Evolutionary conservation across 2,329 filamentous ascomycete species (phyloP), one percentile per base, ranked within the genome.

Genomic region (Colletotrichum salicis): DNA sequence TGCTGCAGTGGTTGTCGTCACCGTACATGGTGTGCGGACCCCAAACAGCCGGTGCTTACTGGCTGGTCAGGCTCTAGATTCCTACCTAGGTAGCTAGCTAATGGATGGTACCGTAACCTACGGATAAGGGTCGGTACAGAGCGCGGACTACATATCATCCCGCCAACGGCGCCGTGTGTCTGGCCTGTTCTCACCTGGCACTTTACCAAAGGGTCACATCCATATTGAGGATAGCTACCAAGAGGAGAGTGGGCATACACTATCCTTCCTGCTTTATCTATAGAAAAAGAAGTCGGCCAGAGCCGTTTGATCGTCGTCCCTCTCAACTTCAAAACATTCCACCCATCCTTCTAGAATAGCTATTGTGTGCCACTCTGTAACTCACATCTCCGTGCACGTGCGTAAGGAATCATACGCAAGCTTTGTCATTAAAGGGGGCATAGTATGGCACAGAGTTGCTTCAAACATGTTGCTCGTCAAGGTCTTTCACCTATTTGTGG

Each of bases 1-100:
- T 3, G 31, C 31, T 55, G 51, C 61, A 41, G 15, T 64, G 12
- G 22, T 19, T 69, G 61, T 69, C 67, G 67, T 69, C 67, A 65
- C 54, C 61, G 29, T 54, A 33, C 54, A 69, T 59, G 41, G 27
- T 24, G 31, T 54, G 29, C 24, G 61, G 45, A 54, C 54, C 54
- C 27, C 15, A 29, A 15, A 48, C 31, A 27, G 15, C 59, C 22
- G 35, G 35, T n/a, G 15, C 29, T 4, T n/a, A 48, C 59, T 61
- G 19, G 45, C 45, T 52, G 29, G 27, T 13, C n/a, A n/a, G n/a
- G 41, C 59, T 62, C 31, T 31, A 11, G 41, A 24, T 5, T 12
- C 12, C 11, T 51, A 24, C 27, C 7, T 22, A 51, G 19, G 10
- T n/a, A 45, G 3, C 27, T 29, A 33, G 6, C 37, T 41, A 19